These are phyloP conservation scores for Magnolia sinica DNA, from an alignment of 164 flowering plant species.

Conservation along the genomic window DNA sequence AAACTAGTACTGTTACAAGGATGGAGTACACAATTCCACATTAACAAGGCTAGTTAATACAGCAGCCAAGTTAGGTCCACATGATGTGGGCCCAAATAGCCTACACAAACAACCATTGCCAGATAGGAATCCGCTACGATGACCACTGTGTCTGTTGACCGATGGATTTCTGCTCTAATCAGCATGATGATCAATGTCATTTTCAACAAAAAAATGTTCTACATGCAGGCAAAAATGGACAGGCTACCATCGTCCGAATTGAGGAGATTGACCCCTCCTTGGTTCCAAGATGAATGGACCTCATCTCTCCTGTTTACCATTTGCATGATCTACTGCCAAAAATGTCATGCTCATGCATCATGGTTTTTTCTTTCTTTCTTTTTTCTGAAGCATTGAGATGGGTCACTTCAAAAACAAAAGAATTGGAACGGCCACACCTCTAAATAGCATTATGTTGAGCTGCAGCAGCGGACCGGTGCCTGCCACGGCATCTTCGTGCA, in stretches of 20 bases:
- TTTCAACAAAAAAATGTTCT: not conserved
- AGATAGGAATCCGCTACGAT: not conserved
- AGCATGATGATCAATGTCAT: not conserved
- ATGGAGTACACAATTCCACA: not conserved
- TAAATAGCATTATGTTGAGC: not conserved
- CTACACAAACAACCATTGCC: not conserved
- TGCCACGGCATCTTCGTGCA: slow-evolving; percentile 48
- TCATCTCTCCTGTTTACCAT: not conserved
- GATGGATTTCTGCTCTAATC: not conserved
- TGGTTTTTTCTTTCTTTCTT: not conserved
- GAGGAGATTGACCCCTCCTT: not conserved
- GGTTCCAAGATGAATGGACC: not conserved
- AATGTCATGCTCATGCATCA: not conserved
- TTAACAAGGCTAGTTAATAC: not conserved
- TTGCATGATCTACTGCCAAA: not conserved
- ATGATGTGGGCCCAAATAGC: not conserved
- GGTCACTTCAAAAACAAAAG: not conserved
- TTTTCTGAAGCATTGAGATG: not conserved
- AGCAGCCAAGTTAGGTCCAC: not conserved
- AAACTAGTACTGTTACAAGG: not conserved
- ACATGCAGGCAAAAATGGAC: not conserved
- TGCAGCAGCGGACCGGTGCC: slow-evolving; percentile 7
- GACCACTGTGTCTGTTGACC: not conserved
- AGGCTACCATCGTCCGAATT: not conserved
- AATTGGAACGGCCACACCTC: not conserved